Conservation (phyloP, 768 basidiomycete genomes). For the Termitomyces heimii region DNA sequence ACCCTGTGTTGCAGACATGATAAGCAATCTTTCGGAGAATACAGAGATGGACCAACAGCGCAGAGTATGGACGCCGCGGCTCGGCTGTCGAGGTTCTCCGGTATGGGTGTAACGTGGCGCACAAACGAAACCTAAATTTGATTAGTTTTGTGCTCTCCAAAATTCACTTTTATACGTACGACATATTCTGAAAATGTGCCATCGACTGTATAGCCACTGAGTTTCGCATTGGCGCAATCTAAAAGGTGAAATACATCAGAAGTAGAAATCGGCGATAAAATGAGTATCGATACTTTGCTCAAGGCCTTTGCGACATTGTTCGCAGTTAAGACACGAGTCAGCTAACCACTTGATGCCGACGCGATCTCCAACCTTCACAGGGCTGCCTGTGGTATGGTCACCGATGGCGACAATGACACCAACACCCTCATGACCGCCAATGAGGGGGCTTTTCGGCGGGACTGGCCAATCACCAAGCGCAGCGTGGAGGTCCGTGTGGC, state of each 20-base stretch:
- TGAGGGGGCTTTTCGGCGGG: constrained; percentile 53
- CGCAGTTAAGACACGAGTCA: constrained; percentile 66
- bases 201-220: constrained; percentile 69
- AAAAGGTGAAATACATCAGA: not conserved
- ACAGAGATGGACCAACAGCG: constrained; percentile 39
- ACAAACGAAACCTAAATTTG: constrained; percentile 56
- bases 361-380: constrained; percentile 69
- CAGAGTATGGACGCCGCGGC: constrained; percentile 75
- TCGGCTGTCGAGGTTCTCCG: constrained; percentile 56
- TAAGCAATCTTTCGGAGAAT: constrained; percentile 7
- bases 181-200: constrained; percentile 75
- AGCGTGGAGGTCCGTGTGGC: constrained; percentile 81
- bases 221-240: constrained; percentile 56
- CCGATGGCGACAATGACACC: constrained; percentile 80
- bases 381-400: constrained; percentile 47
- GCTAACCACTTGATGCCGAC: constrained; percentile 85
- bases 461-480: constrained; percentile 79
- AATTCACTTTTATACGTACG: constrained; percentile 24
- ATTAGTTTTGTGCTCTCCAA: not conserved
- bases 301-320: constrained; percentile 67
- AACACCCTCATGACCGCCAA: constrained; percentile 85
- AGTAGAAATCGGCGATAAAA: not conserved
- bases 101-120: constrained; percentile 74
- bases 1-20: constrained; percentile 35
- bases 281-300: constrained; percentile 57